Base-by-base conservation (phyloP, 139 green algal species). In the Chlamydomonas sp. region DNA sequence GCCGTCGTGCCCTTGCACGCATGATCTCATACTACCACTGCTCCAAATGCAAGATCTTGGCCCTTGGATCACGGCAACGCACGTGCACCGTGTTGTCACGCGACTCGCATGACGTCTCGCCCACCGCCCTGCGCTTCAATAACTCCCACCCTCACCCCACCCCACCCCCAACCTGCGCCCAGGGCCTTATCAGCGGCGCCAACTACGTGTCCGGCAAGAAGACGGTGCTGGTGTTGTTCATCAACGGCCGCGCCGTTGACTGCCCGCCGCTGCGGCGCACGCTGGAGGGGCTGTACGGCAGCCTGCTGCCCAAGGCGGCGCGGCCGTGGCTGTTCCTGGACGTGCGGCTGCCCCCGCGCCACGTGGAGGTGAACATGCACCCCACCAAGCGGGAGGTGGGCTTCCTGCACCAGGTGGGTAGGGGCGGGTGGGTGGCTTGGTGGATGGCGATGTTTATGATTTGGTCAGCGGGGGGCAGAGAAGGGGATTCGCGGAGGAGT, bases 281-380 rank as follows among this genome's bases (percentile, higher is more conserved):
- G 12, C 83, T 98, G 59, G 96, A 99, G 86, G 90, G 93, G 0
- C 86, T 94, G 1, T 98, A 98, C 84, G 88, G 89, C 0, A 80
- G 95, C 1, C 81, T 97, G 2, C 90, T 98, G 66, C 78, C 85
- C n/a, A 90, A 85, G 85, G 92, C 92, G 0, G 80, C 90, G 68
- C 96, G 96, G 83, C 96, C 97, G n/a, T 99, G 98, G 84, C 66
- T 97, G 0, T 99, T 97, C 86, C 80, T 99, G 73, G 91, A 97
- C 73, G 68, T 98, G 14, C 83, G 75, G 71, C 90, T 99, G 84
- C 98, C 98, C 3, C 88, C 93, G 1, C 77, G 87, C 49, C 93
- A 98, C 78, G 97, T 99, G 59, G 97, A 99, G 82, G 97, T 99
- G 17, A 99, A 99, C 90, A 89, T 99, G 88, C 96, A 99, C 90